phyloP scores from a whole-genome alignment of 129 eudicot genomes.

The Saussurea involucrata region DNA sequence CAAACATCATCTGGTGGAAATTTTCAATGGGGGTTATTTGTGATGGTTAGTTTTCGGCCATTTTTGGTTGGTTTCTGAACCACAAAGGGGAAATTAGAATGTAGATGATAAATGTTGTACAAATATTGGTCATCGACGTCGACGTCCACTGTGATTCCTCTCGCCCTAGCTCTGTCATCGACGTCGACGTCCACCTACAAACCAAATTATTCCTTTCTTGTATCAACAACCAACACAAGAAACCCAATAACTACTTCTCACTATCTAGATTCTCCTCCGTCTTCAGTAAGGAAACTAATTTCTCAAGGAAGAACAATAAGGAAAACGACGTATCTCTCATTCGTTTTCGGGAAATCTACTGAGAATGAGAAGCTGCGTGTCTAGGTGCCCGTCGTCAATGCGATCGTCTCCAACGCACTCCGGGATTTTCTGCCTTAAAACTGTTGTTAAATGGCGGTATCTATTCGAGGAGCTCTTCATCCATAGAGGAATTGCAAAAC shows the following conservation, averaged over 20 bases:
- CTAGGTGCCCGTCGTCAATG: constrained; percentile 91
- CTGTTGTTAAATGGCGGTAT: constrained; percentile 3
- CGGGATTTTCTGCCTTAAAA: constrained; percentile 36
- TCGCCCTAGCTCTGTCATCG: constrained; percentile 67
- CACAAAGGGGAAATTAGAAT: too few species aligned
- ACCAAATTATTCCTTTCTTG: neutral
- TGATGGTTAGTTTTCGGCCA: too few species aligned
- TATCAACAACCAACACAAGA: neutral
- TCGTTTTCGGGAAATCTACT: constrained; percentile 74
- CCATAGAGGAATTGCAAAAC: constrained; percentile 87
- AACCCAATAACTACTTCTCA: constrained; percentile 43
- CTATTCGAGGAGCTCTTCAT: constrained; percentile 35
- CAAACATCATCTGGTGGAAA: constrained; percentile 57
- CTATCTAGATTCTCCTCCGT: constrained; percentile 64
- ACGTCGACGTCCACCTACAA: constrained; percentile 40
- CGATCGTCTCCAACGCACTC: constrained; percentile 84
- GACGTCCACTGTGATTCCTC: constrained; percentile 72
- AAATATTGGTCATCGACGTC: too few species aligned
- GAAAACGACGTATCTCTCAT: constrained; percentile 22
- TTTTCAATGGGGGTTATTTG: constrained; percentile 59
- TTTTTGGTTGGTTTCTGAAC: too few species aligned
- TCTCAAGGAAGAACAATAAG: neutral
- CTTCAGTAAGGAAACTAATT: constrained; percentile 52
- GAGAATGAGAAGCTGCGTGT: constrained; percentile 42
- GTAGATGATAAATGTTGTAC: too few species aligned